Evolutionary conservation across 1,284 basidiomycete species (phyloP).

Genomic region (Ustilago shanxiensis): DNA sequence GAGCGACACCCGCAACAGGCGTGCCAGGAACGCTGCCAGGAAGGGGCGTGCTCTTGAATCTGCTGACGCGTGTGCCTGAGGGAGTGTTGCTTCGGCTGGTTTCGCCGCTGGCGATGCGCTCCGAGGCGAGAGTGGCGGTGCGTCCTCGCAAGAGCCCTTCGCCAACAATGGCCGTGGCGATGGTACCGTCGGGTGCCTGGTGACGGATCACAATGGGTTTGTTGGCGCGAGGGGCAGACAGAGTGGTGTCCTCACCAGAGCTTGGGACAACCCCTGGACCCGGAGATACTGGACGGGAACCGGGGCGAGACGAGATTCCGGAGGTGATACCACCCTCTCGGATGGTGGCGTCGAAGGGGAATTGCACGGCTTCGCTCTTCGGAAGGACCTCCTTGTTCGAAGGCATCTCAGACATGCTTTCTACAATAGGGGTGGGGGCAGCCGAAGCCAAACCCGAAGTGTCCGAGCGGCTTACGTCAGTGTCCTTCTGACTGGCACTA

Average conservation of each 20-base stretch:
- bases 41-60: conserved; percentile 55
- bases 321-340: conserved; percentile 16
- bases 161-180: conserved; percentile 55
- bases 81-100: conserved; percentile 49
- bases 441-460: conserved; percentile 3
- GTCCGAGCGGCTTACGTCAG: conserved; percentile 1
- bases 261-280: conserved; percentile 20
- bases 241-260: conserved; percentile 15
- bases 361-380: conserved; percentile 22
- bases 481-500: conserved; percentile 27
- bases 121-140: conserved; percentile 15
- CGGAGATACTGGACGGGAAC: conserved; percentile 46
- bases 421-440: conserved; percentile 23
- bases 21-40: conserved; percentile 25
- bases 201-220: conserved; percentile 59
- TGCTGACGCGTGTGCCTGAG: conserved; percentile 38
- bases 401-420: conserved; percentile 17
- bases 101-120: conserved; percentile 27
- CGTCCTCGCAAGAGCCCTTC: conserved; percentile 57
- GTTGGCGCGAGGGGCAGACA: conserved; percentile 39
- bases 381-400: conserved; percentile 7
- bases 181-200: conserved; percentile 46
- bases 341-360: conserved; percentile 28
- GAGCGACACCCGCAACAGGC: conserved; percentile 16
- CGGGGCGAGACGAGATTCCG: conserved; percentile 31